phyloP scores from a whole-genome alignment of 179 eudicot genomes.

The Gypsophila paniculata region DNA sequence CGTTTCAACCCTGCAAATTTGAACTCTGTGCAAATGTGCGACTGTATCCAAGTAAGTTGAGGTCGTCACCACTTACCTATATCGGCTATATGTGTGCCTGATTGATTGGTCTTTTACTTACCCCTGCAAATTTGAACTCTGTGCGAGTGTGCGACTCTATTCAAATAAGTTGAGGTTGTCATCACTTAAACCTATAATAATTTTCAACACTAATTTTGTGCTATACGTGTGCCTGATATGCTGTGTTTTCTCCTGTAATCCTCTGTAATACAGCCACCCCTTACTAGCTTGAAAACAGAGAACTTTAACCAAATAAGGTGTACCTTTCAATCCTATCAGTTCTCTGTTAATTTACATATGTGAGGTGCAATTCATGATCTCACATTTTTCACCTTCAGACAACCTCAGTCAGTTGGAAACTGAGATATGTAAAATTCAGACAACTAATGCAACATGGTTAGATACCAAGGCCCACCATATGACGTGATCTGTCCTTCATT shows the following conservation, averaged over 20 bases:
- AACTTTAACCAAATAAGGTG: not conserved
- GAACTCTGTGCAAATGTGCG: no score
- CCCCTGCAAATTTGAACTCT: no score
- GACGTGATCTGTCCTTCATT: conserved; percentile 13
- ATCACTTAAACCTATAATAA: no score
- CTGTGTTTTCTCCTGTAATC: not conserved
- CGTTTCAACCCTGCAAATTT: no score
- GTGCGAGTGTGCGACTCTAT: no score
- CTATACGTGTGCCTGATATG: not conserved
- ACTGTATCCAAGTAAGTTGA: no score
- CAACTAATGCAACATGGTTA: not conserved
- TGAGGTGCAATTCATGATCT: not conserved
- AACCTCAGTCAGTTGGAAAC: not conserved
- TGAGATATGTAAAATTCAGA: not conserved
- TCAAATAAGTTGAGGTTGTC: no score
- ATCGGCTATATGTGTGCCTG: no score
- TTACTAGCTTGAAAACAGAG: not conserved
- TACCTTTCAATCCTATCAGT: not conserved
- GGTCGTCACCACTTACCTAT: no score
- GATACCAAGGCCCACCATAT: conserved; percentile 8
- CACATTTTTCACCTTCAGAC: not conserved
- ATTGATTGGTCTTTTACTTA: no score
- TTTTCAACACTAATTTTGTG: no score
- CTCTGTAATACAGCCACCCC: no score
- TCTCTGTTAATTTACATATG: not conserved